Percentiles rank a stretch among this genome's conserved stretches.
Conservation (phyloP, 1,284 basidiomycete genomes). For the Stygiomarasmius scandens region DNA sequence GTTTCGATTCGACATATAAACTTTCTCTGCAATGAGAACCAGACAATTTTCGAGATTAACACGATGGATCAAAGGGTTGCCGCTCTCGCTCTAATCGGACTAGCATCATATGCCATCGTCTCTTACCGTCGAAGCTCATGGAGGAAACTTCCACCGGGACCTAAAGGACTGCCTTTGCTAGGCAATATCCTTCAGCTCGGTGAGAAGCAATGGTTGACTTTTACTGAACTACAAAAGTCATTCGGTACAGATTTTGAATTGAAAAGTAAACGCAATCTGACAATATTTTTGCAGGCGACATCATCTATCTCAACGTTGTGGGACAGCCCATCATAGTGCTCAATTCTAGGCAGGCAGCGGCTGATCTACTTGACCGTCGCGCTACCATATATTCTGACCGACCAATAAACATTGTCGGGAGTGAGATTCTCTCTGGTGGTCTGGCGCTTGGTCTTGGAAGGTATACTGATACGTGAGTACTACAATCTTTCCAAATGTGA, state of each 20-base stretch:
- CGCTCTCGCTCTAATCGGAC: too few species aligned
- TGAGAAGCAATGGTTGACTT: slow-evolving; percentile 21
- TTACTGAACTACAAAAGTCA: slow-evolving; percentile 20
- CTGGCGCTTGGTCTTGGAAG: not conserved
- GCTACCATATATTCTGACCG: slow-evolving; percentile 9
- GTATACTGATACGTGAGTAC: slow-evolving; percentile 4
- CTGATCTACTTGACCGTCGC: slow-evolving; percentile 8
- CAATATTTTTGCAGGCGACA: not conserved
- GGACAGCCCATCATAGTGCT: slow-evolving; percentile 5
- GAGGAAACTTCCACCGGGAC: slow-evolving; percentile 21
- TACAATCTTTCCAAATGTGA: not conserved
- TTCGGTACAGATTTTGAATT: slow-evolving; percentile 11
- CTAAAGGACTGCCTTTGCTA: slow-evolving; percentile 20
- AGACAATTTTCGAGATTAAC: too few species aligned
- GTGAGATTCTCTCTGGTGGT: slow-evolving; percentile 6
- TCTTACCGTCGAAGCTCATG: not conserved
- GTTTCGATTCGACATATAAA: too few species aligned
- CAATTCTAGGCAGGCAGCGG: slow-evolving; percentile 1
- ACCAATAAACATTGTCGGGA: not conserved
- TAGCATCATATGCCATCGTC: too few species aligned
- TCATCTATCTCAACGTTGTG: slow-evolving; percentile 6
- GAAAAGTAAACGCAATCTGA: not conserved
- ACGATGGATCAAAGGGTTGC: too few species aligned
- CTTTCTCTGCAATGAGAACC: too few species aligned
- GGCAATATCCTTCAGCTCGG: slow-evolving; percentile 20